Evolutionary conservation across 345 rosid species (phyloP).

Genomic region (Viola odorata): DNA sequence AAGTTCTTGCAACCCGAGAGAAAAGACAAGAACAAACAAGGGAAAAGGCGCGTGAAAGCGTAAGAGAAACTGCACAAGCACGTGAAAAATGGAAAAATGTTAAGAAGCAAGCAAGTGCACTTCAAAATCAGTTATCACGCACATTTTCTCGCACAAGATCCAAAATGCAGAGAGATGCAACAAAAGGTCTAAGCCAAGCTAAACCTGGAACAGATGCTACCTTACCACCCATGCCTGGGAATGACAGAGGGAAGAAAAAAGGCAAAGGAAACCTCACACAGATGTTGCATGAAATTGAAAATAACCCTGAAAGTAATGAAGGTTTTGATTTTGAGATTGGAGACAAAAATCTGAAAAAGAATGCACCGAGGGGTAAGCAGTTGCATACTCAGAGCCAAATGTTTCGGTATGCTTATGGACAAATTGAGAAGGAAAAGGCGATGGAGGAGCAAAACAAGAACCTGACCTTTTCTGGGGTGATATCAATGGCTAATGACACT

Average conservation of each 20-base stretch:
- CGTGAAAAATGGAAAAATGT: conserved; percentile 91
- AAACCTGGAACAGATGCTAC: conserved; percentile 65
- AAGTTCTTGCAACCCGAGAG: conserved; percentile 87
- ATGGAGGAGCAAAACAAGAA: conserved; percentile 81
- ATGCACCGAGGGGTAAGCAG: conserved; percentile 70
- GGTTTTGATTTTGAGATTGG: conserved; percentile 82
- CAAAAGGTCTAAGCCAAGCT: conserved; percentile 47
- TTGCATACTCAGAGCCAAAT: conserved; percentile 94
- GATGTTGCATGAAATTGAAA: conserved; percentile 76
- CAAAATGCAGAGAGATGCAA: conserved; percentile 37
- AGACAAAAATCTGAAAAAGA: conserved; percentile 57
- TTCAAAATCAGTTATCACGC: conserved; percentile 67
- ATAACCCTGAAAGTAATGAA: conserved; percentile 56
- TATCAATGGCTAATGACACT: conserved; percentile 69
- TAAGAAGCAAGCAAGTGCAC: conserved; percentile 63
- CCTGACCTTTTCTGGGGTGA: conserved; percentile 85
- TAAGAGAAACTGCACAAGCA: conserved; percentile 64
- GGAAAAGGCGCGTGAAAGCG: conserved; percentile 85
- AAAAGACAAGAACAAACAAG: conserved; percentile 78
- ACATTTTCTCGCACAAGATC: conserved; percentile 78
- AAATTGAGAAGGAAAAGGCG: conserved; percentile 89
- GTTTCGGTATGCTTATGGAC: conserved; percentile 88
- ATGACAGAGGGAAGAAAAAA: conserved; percentile 53
- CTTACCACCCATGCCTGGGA: conserved; percentile 38
- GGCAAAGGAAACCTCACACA: conserved; percentile 62